These are phyloP conservation scores for Phlebiopsis flavidoalba DNA, from an alignment of 768 basidiomycete species.

Conservation along the genomic window DNA sequence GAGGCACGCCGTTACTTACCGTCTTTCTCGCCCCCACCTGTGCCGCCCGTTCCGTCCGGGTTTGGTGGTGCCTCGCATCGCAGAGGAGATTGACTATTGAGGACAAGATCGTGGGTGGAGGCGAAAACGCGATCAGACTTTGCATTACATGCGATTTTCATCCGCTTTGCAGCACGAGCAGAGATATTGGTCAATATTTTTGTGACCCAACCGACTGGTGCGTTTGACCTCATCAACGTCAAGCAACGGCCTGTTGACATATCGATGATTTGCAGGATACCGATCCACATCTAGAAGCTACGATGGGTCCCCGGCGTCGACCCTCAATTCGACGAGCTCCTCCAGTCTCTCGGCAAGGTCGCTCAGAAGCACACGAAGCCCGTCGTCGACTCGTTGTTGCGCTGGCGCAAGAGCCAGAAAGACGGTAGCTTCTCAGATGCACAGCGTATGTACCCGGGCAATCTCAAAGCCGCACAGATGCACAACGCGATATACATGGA, in stretches of 20 bases:
- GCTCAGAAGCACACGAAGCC: constrained; percentile 80
- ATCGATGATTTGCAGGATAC: constrained; percentile 44
- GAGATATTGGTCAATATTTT: constrained; percentile 79
- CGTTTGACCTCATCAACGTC: constrained; percentile 20
- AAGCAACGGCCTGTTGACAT: not conserved
- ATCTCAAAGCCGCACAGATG: constrained; percentile 29
- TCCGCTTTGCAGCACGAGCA: constrained; percentile 75
- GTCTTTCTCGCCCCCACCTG: constrained; percentile 64
- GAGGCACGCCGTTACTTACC: constrained; percentile 28
- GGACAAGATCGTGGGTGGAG: constrained; percentile 61
- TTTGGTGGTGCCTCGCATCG: constrained; percentile 39
- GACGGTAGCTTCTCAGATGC: constrained; percentile 50
- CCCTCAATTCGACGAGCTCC: constrained; percentile 73
- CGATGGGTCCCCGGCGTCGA: constrained; percentile 74
- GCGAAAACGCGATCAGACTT: constrained; percentile 85
- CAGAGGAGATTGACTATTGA: constrained; percentile 40
- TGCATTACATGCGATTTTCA: constrained; percentile 84
- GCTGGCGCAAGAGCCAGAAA: constrained; percentile 78
- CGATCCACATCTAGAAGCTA: constrained; percentile 60
- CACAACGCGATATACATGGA: constrained; percentile 57
- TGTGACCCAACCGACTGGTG: constrained; percentile 62
- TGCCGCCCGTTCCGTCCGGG: constrained; percentile 69
- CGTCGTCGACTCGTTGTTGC: constrained; percentile 81
- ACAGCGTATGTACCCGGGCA: constrained; percentile 39
- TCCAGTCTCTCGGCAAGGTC: constrained; percentile 81